Conservation (phyloP, 352 stramenopile genomes). For the Peronospora destructor region DNA sequence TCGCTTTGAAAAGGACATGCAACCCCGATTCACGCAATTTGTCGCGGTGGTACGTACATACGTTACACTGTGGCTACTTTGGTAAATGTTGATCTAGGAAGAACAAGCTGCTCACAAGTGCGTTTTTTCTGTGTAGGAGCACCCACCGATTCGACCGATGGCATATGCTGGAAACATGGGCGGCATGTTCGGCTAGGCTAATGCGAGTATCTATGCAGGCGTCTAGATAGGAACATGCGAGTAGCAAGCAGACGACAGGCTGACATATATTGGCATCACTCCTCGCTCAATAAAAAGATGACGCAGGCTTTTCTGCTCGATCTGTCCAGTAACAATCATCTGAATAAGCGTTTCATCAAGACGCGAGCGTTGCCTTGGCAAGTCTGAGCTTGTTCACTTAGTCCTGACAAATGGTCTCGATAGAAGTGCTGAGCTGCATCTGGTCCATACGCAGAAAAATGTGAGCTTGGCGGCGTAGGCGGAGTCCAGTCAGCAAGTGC, state of each 20-base stretch:
- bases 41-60: constrained; percentile 74
- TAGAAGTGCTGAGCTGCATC: constrained; percentile 35
- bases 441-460: constrained; percentile 32
- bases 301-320: constrained; percentile 13
- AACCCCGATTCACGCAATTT: constrained; percentile 95
- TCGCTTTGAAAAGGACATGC: constrained; percentile 92
- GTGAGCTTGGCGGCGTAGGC: constrained; percentile 32
- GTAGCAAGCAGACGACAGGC: constrained; percentile 16
- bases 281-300: constrained; percentile 26
- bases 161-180: constrained; percentile 88
- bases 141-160: constrained; percentile 85
- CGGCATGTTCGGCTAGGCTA: constrained; percentile 77
- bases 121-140: constrained; percentile 40
- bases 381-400: constrained; percentile 13
- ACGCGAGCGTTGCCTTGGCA: constrained; percentile 26
- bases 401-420: constrained; percentile 15
- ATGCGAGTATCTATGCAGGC: constrained; percentile 15
- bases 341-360: constrained; percentile 31
- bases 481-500: constrained; percentile 47
- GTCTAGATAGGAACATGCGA: constrained; percentile 23
- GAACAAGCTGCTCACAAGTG: background rate
- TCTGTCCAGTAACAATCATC: constrained; percentile 7
- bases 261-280: constrained; percentile 11
- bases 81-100: background rate
- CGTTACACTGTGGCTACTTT: background rate